These are phyloP conservation scores for Colletotrichum neosansevieriae DNA, from an alignment of 2,329 filamentous ascomycete species.

Conservation along the genomic window DNA sequence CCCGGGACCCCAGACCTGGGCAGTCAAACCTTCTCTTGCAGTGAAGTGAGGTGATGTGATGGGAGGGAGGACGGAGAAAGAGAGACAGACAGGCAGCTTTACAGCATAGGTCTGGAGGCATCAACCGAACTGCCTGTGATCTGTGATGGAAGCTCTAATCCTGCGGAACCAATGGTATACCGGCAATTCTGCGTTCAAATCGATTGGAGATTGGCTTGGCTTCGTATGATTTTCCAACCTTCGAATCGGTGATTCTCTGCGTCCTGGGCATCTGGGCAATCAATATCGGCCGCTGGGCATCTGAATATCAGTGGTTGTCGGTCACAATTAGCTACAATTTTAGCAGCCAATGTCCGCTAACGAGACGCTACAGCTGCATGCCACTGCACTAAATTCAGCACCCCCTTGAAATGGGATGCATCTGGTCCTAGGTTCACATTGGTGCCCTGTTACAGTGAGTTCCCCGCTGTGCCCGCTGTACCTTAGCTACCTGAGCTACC, in stretches of 20 bases:
- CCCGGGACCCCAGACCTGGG: conserved; percentile 8
- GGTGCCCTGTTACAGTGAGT: conserved; percentile 23
- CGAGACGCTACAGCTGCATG: conserved; percentile 18
- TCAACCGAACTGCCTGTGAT: background rate
- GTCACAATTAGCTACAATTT: background rate
- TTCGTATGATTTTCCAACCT: conserved; percentile 6
- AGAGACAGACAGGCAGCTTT: too few relatives aligned
- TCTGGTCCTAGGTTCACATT: conserved; percentile 15
- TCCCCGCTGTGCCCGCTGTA: conserved; percentile 15
- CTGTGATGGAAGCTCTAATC: background rate
- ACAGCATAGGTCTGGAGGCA: too few relatives aligned
- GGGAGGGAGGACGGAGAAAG: background rate
- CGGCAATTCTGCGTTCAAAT: background rate
- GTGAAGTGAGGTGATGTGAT: background rate
- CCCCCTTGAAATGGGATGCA: conserved; percentile 6
- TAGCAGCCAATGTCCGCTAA: background rate
- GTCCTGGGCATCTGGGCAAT: conserved; percentile 3
- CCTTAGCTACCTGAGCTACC: too few relatives aligned
- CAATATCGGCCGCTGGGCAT: background rate
- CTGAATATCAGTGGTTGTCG: background rate
- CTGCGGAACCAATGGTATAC: background rate
- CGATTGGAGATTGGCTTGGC: conserved; percentile 5
- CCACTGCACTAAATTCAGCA: conserved; percentile 4
- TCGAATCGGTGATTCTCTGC: conserved; percentile 12
- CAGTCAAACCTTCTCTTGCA: background rate